These are phyloP conservation scores for Maudiozyma barnettii DNA, from an alignment of 805 yeast species.

Conservation along the genomic window DNA sequence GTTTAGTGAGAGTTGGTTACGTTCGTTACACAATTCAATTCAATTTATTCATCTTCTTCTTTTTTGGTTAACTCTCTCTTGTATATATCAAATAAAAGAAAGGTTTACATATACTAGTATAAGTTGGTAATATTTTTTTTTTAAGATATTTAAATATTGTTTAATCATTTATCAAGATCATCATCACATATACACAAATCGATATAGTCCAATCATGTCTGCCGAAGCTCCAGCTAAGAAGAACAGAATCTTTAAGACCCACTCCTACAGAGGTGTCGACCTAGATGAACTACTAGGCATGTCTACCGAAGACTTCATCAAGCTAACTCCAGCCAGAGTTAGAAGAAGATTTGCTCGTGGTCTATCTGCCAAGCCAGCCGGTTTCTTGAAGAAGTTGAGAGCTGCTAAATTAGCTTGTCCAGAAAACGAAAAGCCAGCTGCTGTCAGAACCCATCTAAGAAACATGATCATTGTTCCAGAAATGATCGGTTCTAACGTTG, in stretches of 20 bases:
- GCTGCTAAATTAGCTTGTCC: constrained; percentile 88
- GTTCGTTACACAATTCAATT: no score
- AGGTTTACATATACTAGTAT: no score
- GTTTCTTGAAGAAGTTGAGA: constrained; percentile 94
- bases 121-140: no score
- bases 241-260: constrained; percentile 91
- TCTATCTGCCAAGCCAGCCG: constrained; percentile 88
- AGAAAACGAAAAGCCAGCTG: constrained; percentile 93
- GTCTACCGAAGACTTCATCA: constrained; percentile 93
- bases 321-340: constrained; percentile 95
- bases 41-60: no score
- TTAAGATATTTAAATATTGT: no score
- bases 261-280: constrained; percentile 98
- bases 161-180: no score
- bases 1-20: no score
- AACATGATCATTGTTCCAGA: constrained; percentile 98
- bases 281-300: constrained; percentile 86
- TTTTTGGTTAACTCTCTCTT: no score
- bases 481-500: constrained; percentile 98
- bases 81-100: no score
- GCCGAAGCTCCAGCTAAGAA: constrained; percentile 37
- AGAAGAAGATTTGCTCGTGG: constrained; percentile 99
- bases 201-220: constrained; percentile 11
- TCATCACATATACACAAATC: neutral
- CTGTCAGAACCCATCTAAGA: constrained; percentile 98